phyloP scores from a whole-genome alignment of 306 rosid species.

The Vigna reflexopilosa region DNA sequence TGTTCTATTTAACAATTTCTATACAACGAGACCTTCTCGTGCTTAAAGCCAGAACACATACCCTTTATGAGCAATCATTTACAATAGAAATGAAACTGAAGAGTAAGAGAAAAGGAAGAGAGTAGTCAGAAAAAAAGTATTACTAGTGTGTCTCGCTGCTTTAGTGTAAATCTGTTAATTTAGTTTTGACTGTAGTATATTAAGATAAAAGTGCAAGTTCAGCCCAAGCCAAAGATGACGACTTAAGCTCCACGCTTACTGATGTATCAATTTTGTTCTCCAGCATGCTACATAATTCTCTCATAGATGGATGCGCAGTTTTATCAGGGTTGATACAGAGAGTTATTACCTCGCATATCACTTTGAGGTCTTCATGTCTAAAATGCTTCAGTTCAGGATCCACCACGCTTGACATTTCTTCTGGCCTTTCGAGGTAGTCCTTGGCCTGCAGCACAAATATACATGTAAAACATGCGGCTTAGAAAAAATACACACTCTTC shows the following conservation, averaged over 20 bases:
- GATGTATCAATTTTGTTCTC: constrained; percentile 94
- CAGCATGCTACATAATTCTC: constrained; percentile 68
- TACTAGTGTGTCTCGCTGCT: constrained; percentile 52
- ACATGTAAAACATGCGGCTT: constrained; percentile 19
- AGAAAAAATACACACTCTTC: neutral
- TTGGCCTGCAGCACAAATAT: constrained; percentile 72
- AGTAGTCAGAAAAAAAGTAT: constrained; percentile 38
- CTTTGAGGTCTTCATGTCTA: constrained; percentile 77
- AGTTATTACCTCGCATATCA: constrained; percentile 77
- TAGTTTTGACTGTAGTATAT: constrained; percentile 45
- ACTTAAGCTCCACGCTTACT: constrained; percentile 68
- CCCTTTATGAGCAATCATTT: constrained; percentile 61
- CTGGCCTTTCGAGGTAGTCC: constrained; percentile 79
- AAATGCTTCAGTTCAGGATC: constrained; percentile 85
- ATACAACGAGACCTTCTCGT: constrained; percentile 60
- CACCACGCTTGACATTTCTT: constrained; percentile 74
- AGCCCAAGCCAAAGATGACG: constrained; percentile 98
- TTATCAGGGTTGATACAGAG: constrained; percentile 77
- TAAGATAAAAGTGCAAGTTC: constrained; percentile 88
- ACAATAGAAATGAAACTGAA: constrained; percentile 56
- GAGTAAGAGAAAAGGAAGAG: constrained; percentile 12
- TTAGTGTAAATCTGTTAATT: constrained; percentile 70
- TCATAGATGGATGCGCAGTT: constrained; percentile 65
- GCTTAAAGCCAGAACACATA: constrained; percentile 48
- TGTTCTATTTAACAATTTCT: constrained; percentile 46